A percentile compares a stretch with the other conserved stretches of the same genome.
phyloP scores from a whole-genome alignment of 768 basidiomycete genomes.

The Cystobasidiopsis lactophilus region DNA sequence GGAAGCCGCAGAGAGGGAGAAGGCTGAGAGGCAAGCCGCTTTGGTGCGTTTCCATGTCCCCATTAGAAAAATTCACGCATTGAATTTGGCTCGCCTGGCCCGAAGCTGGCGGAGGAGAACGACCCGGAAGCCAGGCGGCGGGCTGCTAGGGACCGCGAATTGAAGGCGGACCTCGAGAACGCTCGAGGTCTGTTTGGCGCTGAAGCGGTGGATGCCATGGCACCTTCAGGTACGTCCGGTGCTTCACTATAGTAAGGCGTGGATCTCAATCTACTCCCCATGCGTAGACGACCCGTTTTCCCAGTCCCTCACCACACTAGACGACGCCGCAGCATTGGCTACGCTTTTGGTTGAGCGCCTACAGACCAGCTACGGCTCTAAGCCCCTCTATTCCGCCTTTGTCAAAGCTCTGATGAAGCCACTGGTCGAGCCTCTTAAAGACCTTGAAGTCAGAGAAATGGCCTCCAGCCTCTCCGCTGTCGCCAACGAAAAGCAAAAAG shows the following conservation, averaged over 20 bases:
- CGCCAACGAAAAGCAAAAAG: constrained; percentile 87
- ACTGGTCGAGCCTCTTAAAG: constrained; percentile 53
- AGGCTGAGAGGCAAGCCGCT: constrained; percentile 35
- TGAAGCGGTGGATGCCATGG: constrained; percentile 24
- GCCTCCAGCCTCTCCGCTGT: constrained; percentile 63
- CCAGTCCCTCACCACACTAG: constrained; percentile 63
- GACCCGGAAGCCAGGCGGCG: constrained; percentile 60
- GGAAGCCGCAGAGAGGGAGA: constrained; percentile 47
- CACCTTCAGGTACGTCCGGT: background rate
- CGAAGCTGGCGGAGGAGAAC: constrained; percentile 35
- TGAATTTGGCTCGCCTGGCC: constrained; percentile 24
- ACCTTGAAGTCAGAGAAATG: constrained; percentile 76
- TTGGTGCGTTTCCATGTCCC: background rate
- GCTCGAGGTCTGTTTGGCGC: constrained; percentile 61
- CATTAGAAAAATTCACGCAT: background rate
- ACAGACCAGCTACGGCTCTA: constrained; percentile 53
- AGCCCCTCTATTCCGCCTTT: constrained; percentile 63
- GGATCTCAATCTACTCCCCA: constrained; percentile 28
- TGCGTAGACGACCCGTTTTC: constrained; percentile 50
- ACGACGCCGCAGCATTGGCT: constrained; percentile 60
- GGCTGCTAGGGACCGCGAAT: constrained; percentile 53
- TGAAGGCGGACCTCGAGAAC: constrained; percentile 67
- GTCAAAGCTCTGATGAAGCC: constrained; percentile 63
- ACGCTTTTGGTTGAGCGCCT: constrained; percentile 48
- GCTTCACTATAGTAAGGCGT: background rate